Evolutionary conservation across 805 yeast genomes (phyloP).

Genomic region (Lachancea kluyveri): DNA sequence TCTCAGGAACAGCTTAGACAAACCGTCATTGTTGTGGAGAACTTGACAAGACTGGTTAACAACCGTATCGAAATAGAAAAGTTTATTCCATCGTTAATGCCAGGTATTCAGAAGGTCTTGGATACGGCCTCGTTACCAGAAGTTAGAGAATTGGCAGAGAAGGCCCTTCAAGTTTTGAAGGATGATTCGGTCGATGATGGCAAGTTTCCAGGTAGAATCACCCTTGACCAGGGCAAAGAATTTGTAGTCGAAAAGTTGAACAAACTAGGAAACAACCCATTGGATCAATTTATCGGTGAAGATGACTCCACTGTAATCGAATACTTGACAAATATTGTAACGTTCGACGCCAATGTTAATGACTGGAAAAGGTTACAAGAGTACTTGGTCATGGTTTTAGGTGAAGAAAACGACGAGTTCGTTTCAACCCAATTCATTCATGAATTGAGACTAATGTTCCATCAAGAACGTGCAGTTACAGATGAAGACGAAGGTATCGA

Average conservation of each 20-base stretch:
- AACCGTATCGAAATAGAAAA: constrained; percentile 86
- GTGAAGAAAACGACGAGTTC: constrained; percentile 30
- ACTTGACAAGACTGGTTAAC: constrained; percentile 90
- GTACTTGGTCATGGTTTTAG: constrained; percentile 42
- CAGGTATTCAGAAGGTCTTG: constrained; percentile 87
- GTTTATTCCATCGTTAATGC: constrained; percentile 78
- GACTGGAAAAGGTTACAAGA: constrained; percentile 60
- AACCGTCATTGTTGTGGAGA: constrained; percentile 92
- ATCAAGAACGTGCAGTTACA: constrained; percentile 40
- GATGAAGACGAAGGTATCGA: constrained; percentile 76
- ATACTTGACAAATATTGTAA: constrained; percentile 49
- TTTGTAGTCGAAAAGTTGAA: constrained; percentile 31
- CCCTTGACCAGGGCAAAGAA: constrained; percentile 44
- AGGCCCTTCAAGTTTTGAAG: constrained; percentile 75
- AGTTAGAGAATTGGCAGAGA: constrained; percentile 86
- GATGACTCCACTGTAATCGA: constrained; percentile 30
- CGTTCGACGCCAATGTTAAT: constrained; percentile 64
- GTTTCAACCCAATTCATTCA: constrained; percentile 37
- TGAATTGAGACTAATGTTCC: constrained; percentile 48
- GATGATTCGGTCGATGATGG: constrained; percentile 76
- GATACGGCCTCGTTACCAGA: constrained; percentile 92
- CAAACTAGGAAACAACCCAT: constrained; percentile 13
- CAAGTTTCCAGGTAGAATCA: constrained; percentile 69
- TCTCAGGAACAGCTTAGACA: constrained; percentile 96
- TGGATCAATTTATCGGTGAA: constrained; percentile 8